Evolutionary conservation across 192 early-diverging fungal species (phyloP).

Genomic region (Podila epicladia): DNA sequence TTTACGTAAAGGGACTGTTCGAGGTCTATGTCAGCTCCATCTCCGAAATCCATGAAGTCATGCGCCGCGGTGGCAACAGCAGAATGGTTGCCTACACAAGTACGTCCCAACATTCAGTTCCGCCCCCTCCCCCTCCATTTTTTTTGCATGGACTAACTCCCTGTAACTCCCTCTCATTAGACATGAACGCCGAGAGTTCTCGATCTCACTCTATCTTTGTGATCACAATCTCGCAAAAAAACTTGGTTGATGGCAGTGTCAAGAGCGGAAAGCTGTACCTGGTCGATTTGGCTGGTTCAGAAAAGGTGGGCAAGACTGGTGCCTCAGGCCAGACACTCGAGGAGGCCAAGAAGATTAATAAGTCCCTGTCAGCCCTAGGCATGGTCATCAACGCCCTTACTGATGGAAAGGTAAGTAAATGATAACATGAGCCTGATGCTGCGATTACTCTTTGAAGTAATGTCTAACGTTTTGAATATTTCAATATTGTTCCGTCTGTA

Average conservation of each 20-base stretch:
- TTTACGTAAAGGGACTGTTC: constrained; percentile 98
- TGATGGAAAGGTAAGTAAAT: constrained; percentile 84
- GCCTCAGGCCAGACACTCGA: constrained; percentile 98
- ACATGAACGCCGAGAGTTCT: constrained; percentile 99
- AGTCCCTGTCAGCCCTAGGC: constrained; percentile 95
- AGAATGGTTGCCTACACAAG: constrained; percentile 93
- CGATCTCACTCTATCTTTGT: constrained; percentile 99
- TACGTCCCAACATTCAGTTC: constrained; percentile 54
- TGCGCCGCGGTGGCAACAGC: constrained; percentile 90
- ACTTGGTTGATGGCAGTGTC: constrained; percentile 86
- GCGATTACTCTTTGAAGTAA: background rate
- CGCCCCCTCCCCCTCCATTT: too few species aligned
- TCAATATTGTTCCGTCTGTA: constrained; percentile 26
- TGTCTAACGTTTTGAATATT: background rate
- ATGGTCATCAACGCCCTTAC: constrained; percentile 99
- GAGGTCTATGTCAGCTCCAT: constrained; percentile 97
- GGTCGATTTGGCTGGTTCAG: constrained; percentile 99
- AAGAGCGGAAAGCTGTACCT: constrained; percentile 94
- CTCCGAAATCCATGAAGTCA: constrained; percentile 96
- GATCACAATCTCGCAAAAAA: constrained; percentile 95
- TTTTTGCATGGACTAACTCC: too few species aligned
- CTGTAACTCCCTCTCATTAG: constrained; percentile 37
- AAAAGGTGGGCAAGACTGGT: constrained; percentile 97
- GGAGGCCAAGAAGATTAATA: constrained; percentile 99
- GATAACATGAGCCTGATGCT: background rate